A percentile compares a stretch with the other conserved stretches of the same genome.
Conservation (phyloP, 2,329 filamentous ascomycete species). For the Alternaria dauci region DNA sequence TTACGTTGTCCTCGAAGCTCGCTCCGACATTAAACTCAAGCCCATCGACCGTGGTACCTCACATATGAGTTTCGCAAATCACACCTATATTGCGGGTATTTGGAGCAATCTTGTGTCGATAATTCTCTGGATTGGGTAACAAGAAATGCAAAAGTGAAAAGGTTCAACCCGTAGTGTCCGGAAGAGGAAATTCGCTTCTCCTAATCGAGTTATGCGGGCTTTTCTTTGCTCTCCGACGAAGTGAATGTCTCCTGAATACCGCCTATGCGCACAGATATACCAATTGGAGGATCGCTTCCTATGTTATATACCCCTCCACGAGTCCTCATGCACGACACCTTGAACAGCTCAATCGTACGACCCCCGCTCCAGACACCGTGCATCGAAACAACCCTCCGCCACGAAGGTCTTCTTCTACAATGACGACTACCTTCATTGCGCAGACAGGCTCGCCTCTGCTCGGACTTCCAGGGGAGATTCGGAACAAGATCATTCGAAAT, state of each 20-base stretch:
- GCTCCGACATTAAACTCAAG: background rate
- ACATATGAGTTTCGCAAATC: background rate
- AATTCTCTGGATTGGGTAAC: background rate
- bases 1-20: background rate
- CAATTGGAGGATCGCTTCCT: background rate
- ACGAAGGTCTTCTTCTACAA: background rate
- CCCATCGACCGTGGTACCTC: background rate
- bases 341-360: background rate
- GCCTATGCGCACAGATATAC: background rate
- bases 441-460: background rate
- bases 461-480: background rate
- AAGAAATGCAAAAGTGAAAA: background rate
- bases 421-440: background rate
- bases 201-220: background rate
- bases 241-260: background rate
- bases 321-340: background rate
- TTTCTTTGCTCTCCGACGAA: background rate
- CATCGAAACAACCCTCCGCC: too few relatives aligned
- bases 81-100: background rate
- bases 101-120: background rate
- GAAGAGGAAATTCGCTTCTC: background rate
- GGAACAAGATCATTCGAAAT: conserved; percentile 3
- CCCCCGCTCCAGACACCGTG: background rate
- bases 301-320: background rate
- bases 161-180: background rate